A percentile compares a stretch with the other conserved stretches of the same genome.
phyloP scores from a whole-genome alignment of 2,329 filamentous ascomycete species.

The Cytospora leucostoma region DNA sequence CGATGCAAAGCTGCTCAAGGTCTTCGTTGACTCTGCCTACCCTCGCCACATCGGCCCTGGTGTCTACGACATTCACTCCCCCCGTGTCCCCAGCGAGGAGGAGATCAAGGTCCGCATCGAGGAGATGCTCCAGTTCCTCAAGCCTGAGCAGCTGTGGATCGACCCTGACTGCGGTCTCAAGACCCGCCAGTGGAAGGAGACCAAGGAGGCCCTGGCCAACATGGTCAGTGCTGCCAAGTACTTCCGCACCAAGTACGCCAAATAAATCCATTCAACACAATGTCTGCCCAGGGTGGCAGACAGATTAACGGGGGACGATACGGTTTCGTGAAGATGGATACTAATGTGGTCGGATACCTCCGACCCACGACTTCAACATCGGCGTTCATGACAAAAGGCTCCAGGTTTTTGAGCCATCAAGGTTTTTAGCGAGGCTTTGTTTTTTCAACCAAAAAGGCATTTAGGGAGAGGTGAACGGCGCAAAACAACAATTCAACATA shows the following conservation, averaged over 20 bases:
- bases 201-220: slow-evolving; percentile 92
- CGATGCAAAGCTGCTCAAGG: slow-evolving; percentile 97
- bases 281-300: slow-evolving; percentile 35
- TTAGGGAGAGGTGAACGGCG: slow-evolving; percentile 24
- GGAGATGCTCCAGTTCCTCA: slow-evolving; percentile 97
- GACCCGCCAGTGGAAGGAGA: slow-evolving; percentile 98
- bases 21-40: slow-evolving; percentile 97
- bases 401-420: slow-evolving; percentile 1
- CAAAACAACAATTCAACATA: slow-evolving; percentile 29
- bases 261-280: slow-evolving; percentile 46
- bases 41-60: slow-evolving; percentile 97
- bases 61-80: slow-evolving; percentile 99
- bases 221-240: slow-evolving; percentile 98
- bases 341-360: slow-evolving; percentile 34
- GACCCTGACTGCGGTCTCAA: slow-evolving; percentile 99
- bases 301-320: slow-evolving; percentile 28
- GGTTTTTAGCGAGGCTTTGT: slow-evolving; percentile 27
- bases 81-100: slow-evolving; percentile 93
- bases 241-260: slow-evolving; percentile 87
- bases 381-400: slow-evolving; percentile 44
- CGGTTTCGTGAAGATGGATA: slow-evolving; percentile 14
- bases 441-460: slow-evolving; percentile 29
- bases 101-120: slow-evolving; percentile 98
- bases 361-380: slow-evolving; percentile 58
- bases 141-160: slow-evolving; percentile 98